Base-by-base conservation (phyloP, 108 stramenopile genomes). In the Pseudonitzschia delicatissima region DNA sequence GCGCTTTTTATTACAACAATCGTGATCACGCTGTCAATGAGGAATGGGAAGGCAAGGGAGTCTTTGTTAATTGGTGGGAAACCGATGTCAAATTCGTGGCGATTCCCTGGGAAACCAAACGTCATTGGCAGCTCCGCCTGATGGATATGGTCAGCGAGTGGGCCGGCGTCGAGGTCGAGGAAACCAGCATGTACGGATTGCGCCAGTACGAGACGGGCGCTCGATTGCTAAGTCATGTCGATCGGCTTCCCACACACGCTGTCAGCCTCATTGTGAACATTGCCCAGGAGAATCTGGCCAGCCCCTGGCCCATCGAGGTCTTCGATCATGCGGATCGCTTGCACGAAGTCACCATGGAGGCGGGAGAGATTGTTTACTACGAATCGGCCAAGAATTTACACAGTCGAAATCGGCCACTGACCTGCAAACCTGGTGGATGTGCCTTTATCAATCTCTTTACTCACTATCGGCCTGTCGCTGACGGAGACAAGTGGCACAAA, bases 31-130 rank as follows among this genome's bases (percentile, higher is more conserved):
- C 68, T n/a, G 66, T 77, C 4, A 50, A 62, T 32, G 94, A 95
- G 72, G 91, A 92, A 68, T 92, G 91, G 94, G 78, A 73, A 18
- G 66, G 62, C 34, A 83, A 83, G 57, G 90, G 91, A 13, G 72
- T 91, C 3, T 91, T 85, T 75, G 91, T 95, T n/a, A 95, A 95
- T 64, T 89, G 82, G 84, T 95, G 94, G 94, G 88, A 90, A 51
- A 80, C 81, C 0, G 85, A 86, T 66, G 78, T 83, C 18, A 71
- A 74, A 51, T 84, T 95, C 50, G 62, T 92, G 37, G 68, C 77
- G 58, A 85, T 91, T 70, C 91, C 94, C 33, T 90, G 85, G 84
- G 37, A 50, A 0, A 62, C 86, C 44, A 93, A 93, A 71, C 27
- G 45, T 4, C 71, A 68, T 31, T 93, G 88, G 85, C 94, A 95